Conservation (phyloP, 305 asterid species). For the Ilex paraguariensis region DNA sequence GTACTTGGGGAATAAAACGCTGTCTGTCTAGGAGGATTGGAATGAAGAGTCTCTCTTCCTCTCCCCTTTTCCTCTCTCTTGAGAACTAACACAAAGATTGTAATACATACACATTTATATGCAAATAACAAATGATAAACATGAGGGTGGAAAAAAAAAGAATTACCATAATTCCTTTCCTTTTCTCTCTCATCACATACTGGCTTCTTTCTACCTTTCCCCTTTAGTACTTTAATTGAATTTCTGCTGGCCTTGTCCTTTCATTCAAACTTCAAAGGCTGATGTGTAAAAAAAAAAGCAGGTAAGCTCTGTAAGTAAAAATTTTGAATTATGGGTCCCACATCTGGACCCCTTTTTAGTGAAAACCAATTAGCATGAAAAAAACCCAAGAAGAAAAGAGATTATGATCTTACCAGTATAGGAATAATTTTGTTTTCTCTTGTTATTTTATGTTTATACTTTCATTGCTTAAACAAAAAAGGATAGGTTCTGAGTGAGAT, state of each 20-base stretch:
- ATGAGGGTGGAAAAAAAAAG: constrained; percentile 33
- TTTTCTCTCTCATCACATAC: constrained; percentile 32
- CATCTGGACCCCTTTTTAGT: not conserved
- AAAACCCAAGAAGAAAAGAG: constrained; percentile 7
- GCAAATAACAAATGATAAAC: constrained; percentile 46
- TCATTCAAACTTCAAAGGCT: constrained; percentile 23
- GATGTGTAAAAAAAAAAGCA: not conserved
- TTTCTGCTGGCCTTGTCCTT: constrained; percentile 33
- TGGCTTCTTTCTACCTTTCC: constrained; percentile 27
- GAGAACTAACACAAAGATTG: not conserved
- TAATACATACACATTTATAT: constrained; percentile 26
- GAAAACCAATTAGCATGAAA: constrained; percentile 13
- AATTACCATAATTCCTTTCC: constrained; percentile 18
- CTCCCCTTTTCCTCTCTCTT: constrained; percentile 1
- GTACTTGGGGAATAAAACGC: constrained; percentile 38
- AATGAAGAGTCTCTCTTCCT: constrained; percentile 15
- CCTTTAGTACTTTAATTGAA: constrained; percentile 36
- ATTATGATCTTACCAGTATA: constrained; percentile 3
- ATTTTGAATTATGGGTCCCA: constrained; percentile 15
- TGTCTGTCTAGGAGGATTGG: constrained; percentile 45
- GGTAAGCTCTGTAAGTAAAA: not conserved
- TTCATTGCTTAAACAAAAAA: not conserved
- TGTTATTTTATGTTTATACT: not conserved
- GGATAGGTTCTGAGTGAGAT: not conserved
- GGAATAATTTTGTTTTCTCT: not conserved